Conservation (phyloP, 2,329 filamentous ascomycete species). For the Colletotrichum horii region DNA sequence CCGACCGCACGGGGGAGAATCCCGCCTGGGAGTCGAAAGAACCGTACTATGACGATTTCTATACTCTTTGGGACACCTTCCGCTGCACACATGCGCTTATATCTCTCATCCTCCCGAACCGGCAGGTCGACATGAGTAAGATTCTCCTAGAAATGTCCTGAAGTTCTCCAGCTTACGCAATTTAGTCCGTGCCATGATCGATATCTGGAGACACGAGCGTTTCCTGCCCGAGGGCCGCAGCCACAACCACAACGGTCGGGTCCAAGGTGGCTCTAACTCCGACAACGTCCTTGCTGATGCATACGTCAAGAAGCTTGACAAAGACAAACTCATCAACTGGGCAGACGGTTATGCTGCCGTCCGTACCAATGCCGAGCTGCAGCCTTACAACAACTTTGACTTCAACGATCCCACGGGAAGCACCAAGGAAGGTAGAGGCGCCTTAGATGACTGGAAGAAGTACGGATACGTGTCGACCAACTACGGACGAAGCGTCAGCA, state of each 20-base stretch:
- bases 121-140: slow-evolving; percentile 53
- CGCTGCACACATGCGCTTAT: slow-evolving; percentile 58
- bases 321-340: slow-evolving; percentile 58
- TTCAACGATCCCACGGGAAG: slow-evolving; percentile 56
- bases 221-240: slow-evolving; percentile 60
- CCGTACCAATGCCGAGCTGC: slow-evolving; percentile 60
- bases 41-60: slow-evolving; percentile 66
- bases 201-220: slow-evolving; percentile 60
- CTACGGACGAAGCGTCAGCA: slow-evolving; percentile 57
- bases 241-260: slow-evolving; percentile 61
- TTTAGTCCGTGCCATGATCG: slow-evolving; percentile 56
- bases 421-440: slow-evolving; percentile 62
- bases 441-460: slow-evolving; percentile 62
- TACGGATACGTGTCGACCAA: slow-evolving; percentile 60
- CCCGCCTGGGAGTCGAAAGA: slow-evolving; percentile 58
- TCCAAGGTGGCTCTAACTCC: slow-evolving; percentile 64
- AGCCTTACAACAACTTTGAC: slow-evolving; percentile 54
- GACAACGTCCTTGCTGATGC: slow-evolving; percentile 67
- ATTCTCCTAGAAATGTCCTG: neutral
- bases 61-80: slow-evolving; percentile 62
- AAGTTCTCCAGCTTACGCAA: neutral
- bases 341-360: slow-evolving; percentile 56
- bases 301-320: slow-evolving; percentile 51
- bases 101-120: slow-evolving; percentile 56
- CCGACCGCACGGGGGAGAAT: slow-evolving; percentile 64